phyloP scores from a whole-genome alignment of 139 green algal species.

The Helicosporidium sp. region DNA sequence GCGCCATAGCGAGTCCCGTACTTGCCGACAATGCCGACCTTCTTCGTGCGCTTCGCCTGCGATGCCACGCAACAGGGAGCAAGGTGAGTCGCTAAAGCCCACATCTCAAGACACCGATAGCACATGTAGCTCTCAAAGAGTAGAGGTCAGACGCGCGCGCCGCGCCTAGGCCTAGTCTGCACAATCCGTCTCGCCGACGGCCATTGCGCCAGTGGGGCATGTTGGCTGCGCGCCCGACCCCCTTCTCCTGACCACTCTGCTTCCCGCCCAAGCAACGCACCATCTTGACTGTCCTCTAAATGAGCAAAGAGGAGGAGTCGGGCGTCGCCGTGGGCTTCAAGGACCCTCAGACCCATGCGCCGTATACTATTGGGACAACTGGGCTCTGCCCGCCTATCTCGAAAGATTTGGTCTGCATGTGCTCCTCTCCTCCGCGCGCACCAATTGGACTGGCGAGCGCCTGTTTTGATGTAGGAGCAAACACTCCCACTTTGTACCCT shows the following conservation, averaged over 20 bases:
- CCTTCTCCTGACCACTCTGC: neutral
- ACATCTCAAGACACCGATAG: too few species aligned
- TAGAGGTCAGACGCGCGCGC: neutral
- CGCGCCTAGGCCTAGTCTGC: neutral
- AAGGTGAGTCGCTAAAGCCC: too few species aligned
- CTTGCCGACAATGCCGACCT: slow-evolving; percentile 98
- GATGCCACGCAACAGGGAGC: too few species aligned
- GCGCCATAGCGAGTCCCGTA: slow-evolving; percentile 97
- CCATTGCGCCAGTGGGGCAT: neutral
- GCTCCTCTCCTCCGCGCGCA: too few species aligned
- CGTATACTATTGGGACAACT: neutral
- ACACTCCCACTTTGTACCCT: too few species aligned
- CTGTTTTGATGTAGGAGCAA: too few species aligned
- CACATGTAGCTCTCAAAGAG: too few species aligned
- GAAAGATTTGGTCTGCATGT: neutral
- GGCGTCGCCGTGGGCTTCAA: neutral
- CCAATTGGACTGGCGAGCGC: too few species aligned
- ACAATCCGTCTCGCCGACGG: neutral
- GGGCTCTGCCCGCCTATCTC: neutral
- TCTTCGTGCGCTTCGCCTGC: slow-evolving; percentile 96
- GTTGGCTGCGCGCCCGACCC: neutral
- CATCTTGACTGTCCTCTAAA: neutral
- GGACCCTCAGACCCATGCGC: neutral
- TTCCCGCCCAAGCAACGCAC: neutral
- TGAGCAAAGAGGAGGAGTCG: neutral